These are phyloP conservation scores for Neonectria magnoliae DNA, from an alignment of 2,329 filamentous ascomycete species.

Conservation along the genomic window DNA sequence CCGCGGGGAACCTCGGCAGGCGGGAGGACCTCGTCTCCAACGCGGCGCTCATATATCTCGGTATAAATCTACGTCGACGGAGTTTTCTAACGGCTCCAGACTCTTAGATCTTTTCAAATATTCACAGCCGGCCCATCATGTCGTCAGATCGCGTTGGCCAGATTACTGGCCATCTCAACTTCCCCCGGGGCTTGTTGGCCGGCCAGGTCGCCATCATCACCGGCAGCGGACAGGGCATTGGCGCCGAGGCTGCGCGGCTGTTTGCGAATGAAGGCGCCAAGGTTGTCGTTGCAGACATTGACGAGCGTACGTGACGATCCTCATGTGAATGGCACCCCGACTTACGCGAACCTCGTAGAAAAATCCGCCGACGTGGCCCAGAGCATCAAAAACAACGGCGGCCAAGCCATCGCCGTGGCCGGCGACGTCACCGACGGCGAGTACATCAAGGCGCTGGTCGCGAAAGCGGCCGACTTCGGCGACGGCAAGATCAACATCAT, in stretches of 20 bases:
- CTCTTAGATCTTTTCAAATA: background rate
- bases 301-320: conserved; percentile 63
- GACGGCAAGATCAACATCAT: conserved; percentile 90
- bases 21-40: conserved; percentile 14
- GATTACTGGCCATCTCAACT: conserved; percentile 83
- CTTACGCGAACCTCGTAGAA: conserved; percentile 52
- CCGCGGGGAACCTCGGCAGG: conserved; percentile 43
- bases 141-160: conserved; percentile 71
- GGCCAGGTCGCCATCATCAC: conserved; percentile 90
- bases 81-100: background rate
- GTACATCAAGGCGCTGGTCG: conserved; percentile 78
- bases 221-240: conserved; percentile 86
- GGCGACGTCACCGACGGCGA: conserved; percentile 79
- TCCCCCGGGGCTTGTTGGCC: conserved; percentile 79
- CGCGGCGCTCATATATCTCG: conserved; percentile 2
- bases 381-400: conserved; percentile 73
- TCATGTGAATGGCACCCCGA: background rate
- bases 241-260: conserved; percentile 81
- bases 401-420: conserved; percentile 75
- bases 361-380: conserved; percentile 77
- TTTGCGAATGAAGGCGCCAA: conserved; percentile 91
- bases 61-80: background rate
- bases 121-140: conserved; percentile 45
- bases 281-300: conserved; percentile 86
- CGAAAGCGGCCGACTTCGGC: conserved; percentile 81